Percentiles rank a stretch among this genome's conserved stretches.
phyloP scores from a whole-genome alignment of 352 stramenopile species.

The Phytophthora pseudosyringae region DNA sequence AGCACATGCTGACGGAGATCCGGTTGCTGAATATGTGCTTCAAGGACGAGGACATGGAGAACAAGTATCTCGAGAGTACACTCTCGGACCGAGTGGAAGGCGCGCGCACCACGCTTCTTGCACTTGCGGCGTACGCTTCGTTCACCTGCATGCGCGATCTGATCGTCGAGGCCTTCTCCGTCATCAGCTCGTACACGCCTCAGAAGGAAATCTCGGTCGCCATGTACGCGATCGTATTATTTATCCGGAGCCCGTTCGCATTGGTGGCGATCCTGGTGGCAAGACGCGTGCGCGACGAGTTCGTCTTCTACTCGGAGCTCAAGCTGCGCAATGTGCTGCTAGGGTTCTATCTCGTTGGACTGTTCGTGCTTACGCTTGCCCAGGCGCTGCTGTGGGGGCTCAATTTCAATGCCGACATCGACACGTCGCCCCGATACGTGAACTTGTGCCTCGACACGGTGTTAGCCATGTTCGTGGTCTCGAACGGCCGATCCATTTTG shows the following conservation, averaged over 20 bases:
- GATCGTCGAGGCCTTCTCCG: slow-evolving; percentile 50
- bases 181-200: slow-evolving; percentile 24
- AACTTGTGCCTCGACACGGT: slow-evolving; percentile 84
- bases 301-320: slow-evolving; percentile 61
- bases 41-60: slow-evolving; percentile 73
- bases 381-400: slow-evolving; percentile 63
- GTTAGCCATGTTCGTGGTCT: slow-evolving; percentile 86
- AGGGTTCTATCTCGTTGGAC: slow-evolving; percentile 60
- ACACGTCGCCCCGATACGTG: slow-evolving; percentile 72
- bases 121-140: slow-evolving; percentile 59
- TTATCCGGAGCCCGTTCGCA: slow-evolving; percentile 37
- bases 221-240: slow-evolving; percentile 48
- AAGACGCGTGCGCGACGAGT: slow-evolving; percentile 49
- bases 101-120: slow-evolving; percentile 61
- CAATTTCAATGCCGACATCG: slow-evolving; percentile 62
- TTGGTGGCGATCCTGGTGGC: slow-evolving; percentile 46
- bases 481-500: slow-evolving; percentile 80
- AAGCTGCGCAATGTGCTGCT: slow-evolving; percentile 75
- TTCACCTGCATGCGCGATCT: slow-evolving; percentile 80
- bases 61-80: slow-evolving; percentile 76
- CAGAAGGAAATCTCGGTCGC: slow-evolving; percentile 30
- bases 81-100: slow-evolving; percentile 67
- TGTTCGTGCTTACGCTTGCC: slow-evolving; percentile 57
- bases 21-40: slow-evolving; percentile 66
- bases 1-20: slow-evolving; percentile 75